Percentiles rank a stretch among this genome's conserved stretches.
phyloP scores from a whole-genome alignment of 345 rosid genomes.

The Boechera stricta region DNA sequence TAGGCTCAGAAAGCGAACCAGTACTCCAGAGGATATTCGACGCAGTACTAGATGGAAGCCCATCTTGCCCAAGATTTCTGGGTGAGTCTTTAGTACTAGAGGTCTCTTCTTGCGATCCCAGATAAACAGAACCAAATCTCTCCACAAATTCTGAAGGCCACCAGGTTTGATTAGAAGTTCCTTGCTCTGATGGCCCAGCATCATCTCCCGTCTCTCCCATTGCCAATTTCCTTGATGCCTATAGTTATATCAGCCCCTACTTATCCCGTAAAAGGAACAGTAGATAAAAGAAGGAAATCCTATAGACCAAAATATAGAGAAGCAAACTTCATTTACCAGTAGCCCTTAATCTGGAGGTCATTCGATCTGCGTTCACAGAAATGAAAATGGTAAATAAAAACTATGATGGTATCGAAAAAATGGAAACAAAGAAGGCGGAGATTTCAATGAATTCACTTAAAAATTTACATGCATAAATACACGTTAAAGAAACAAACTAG shows the following conservation, averaged over 20 bases:
- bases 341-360: constrained; percentile 57
- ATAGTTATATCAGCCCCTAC: constrained; percentile 69
- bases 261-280: constrained; percentile 61
- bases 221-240: constrained; percentile 56
- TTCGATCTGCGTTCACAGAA: constrained; percentile 52
- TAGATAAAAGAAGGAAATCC: constrained; percentile 37
- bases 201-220: constrained; percentile 89
- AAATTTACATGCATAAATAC: background rate
- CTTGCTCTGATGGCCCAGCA: constrained; percentile 68
- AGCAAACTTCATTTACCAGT: constrained; percentile 45
- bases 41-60: constrained; percentile 65
- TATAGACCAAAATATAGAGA: constrained; percentile 44
- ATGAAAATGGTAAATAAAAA: constrained; percentile 10
- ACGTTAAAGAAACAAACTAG: constrained; percentile 15
- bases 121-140: constrained; percentile 70
- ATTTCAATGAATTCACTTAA: constrained; percentile 1
- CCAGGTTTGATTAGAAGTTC: constrained; percentile 72
- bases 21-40: constrained; percentile 93
- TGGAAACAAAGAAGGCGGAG: constrained; percentile 17
- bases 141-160: constrained; percentile 92
- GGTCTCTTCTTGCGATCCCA: constrained; percentile 72
- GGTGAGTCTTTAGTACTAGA: constrained; percentile 64
- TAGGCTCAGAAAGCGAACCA: constrained; percentile 77
- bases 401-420: background rate
- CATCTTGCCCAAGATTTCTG: constrained; percentile 68